Evolutionary conservation across 2,329 filamentous ascomycete species (phyloP), one percentile per base, ranked within the genome.

Genomic region (Calonectria montana): DNA sequence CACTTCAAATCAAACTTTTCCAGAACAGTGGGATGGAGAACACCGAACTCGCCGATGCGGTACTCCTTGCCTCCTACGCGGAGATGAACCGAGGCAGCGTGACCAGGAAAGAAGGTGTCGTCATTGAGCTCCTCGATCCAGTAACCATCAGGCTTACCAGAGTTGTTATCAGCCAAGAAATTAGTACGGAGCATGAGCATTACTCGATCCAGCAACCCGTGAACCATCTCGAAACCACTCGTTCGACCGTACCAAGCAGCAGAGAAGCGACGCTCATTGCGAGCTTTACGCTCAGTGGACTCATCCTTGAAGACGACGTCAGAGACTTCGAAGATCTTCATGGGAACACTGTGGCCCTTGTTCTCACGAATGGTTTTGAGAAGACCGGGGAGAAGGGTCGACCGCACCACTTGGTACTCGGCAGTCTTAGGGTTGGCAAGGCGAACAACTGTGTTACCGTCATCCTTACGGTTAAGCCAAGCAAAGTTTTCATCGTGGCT

Each of bases 401-500:
- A 98, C 70, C 96, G 93, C 29, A 97, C 96, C 67, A 98, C 92
- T 84, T 98, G 96, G 84, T 98, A 98, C 82, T 98, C 96, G 29
- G 91, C 89, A 0, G 95, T 97, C 87, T 98, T 98, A 68, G 96
- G 96, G 83, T 98, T 98, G 75, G 94, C 94, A 47, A 98, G 92
- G 78, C 91, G 92, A 76, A 98, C 91, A 31, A 94, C 95, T 0
- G 93, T 95, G 70, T 89, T 92, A 75, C 94, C 94, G 79, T 97
- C 94, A 77, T 98, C 96, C 81, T 92, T 92, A 81, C 95, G 93
- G 86, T 98, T 98, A 16, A 99, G 88, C 94, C 94, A 98, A 71
- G 89, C 93, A 83, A 98, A 99, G 87, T 99, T 99, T 88, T 99
- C 97, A 81, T 98, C 96, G 83, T 98, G 95, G 55, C 95, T 97